Evolutionary conservation across 768 basidiomycete species (phyloP).

Genomic region (Boletus rex-veris): DNA sequence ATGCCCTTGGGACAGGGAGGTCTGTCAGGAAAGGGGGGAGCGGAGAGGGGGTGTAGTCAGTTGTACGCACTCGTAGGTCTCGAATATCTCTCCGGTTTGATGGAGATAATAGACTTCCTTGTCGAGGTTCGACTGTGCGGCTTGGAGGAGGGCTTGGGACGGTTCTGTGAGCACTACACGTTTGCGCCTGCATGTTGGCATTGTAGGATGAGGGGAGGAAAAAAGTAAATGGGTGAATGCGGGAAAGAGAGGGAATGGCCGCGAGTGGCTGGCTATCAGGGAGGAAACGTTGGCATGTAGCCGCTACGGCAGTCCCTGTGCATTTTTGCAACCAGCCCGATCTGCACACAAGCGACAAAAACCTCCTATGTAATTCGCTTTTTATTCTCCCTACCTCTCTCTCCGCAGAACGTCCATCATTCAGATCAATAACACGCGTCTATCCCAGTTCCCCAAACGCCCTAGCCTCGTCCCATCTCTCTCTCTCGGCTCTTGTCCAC

Average conservation of each 20-base stretch:
- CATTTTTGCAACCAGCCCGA: slow-evolving; percentile 26
- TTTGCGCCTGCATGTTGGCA: slow-evolving; percentile 89
- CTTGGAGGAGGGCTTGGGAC: slow-evolving; percentile 63
- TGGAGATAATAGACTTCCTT: slow-evolving; percentile 87
- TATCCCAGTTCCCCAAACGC: background rate
- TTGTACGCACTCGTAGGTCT: slow-evolving; percentile 82
- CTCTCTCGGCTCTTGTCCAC: background rate
- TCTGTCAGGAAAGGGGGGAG: slow-evolving; percentile 21
- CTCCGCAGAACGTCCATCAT: background rate
- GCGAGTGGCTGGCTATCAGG: slow-evolving; percentile 58
- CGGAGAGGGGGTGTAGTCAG: slow-evolving; percentile 16
- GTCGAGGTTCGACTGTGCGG: slow-evolving; percentile 58
- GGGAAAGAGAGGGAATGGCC: slow-evolving; percentile 56
- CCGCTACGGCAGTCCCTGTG: slow-evolving; percentile 32
- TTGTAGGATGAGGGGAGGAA: slow-evolving; percentile 45
- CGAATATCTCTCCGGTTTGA: slow-evolving; percentile 96
- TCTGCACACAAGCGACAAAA: slow-evolving; percentile 27
- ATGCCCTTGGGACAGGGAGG: slow-evolving; percentile 46
- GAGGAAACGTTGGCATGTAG: slow-evolving; percentile 49
- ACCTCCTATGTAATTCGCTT: slow-evolving; percentile 12
- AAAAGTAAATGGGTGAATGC: slow-evolving; percentile 48
- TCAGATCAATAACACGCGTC: slow-evolving; percentile 6
- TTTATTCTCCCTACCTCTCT: slow-evolving; percentile 4
- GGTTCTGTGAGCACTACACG: slow-evolving; percentile 86
- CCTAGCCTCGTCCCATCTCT: background rate